A percentile compares a stretch with the other conserved stretches of the same genome.
Evolutionary conservation across 495 filamentous ascomycete species (phyloP).

Genomic region (Daldinia bambusicola): DNA sequence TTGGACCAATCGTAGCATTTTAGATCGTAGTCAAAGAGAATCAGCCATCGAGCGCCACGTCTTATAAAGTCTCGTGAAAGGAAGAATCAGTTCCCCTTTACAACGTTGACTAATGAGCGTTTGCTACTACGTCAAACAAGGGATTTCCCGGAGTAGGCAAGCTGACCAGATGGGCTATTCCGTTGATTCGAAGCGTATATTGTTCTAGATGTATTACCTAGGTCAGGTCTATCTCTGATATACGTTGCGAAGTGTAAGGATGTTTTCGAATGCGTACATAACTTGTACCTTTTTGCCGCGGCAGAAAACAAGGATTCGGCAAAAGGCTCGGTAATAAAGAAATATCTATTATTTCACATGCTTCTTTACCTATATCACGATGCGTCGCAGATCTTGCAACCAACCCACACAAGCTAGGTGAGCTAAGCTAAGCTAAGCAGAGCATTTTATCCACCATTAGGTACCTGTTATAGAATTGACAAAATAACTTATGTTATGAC

Average conservation of each 20-base stretch:
- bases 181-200: constrained; percentile 5
- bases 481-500: too few species aligned
- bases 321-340: constrained; percentile 36
- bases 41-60: background rate
- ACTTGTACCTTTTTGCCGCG: constrained; percentile 23
- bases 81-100: background rate
- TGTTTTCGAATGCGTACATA: constrained; percentile 5
- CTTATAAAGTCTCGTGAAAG: constrained; percentile 7
- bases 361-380: too few species aligned
- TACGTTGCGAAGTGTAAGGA: constrained; percentile 16
- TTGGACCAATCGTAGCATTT: constrained; percentile 21
- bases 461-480: too few species aligned
- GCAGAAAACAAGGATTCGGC: constrained; percentile 29
- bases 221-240: constrained; percentile 5
- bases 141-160: constrained; percentile 17
- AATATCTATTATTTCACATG: too few species aligned
- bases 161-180: constrained; percentile 9
- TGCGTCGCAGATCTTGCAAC: too few species aligned
- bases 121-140: constrained; percentile 10
- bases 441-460: too few species aligned
- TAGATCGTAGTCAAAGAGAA: constrained; percentile 13
- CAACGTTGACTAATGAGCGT: background rate
- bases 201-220: constrained; percentile 21
- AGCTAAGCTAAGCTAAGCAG: too few species aligned
- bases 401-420: too few species aligned